These are phyloP conservation scores for Paradendryphiella salina DNA, from an alignment of 2,329 filamentous ascomycete genomes.

Conservation along the genomic window DNA sequence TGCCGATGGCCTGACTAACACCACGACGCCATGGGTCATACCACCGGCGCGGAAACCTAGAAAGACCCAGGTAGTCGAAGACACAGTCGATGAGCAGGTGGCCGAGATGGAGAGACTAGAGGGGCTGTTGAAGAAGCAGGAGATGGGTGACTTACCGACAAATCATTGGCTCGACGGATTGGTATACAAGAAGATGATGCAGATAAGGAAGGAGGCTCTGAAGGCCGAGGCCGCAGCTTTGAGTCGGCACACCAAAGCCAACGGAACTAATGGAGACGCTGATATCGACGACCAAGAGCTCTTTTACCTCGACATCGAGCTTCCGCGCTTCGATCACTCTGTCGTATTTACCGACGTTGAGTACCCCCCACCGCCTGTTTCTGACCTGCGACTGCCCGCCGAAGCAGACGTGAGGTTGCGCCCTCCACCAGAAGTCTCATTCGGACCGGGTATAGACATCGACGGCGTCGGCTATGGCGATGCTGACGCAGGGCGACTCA, in stretches of 20 bases:
- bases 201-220: constrained; percentile 53
- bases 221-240: constrained; percentile 47
- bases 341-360: constrained; percentile 94
- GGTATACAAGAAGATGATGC: constrained; percentile 88
- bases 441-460: constrained; percentile 84
- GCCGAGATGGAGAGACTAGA: constrained; percentile 89
- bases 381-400: constrained; percentile 67
- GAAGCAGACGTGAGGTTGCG: constrained; percentile 70
- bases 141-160: constrained; percentile 92
- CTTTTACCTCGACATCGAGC: constrained; percentile 85
- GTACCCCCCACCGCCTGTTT: constrained; percentile 82
- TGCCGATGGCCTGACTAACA: constrained; percentile 81
- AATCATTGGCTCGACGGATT: constrained; percentile 96
- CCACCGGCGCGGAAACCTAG: constrained; percentile 58
- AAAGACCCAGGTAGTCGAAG: constrained; percentile 53
- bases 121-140: constrained; percentile 91
- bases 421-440: constrained; percentile 83
- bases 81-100: constrained; percentile 65
- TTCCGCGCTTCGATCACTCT: constrained; percentile 93
- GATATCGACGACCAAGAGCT: constrained; percentile 58
- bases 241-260: constrained; percentile 28
- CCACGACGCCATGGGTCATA: constrained; percentile 72
- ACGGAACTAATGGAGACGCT: constrained; percentile 29
- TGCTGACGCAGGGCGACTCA: constrained; percentile 62
- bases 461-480: constrained; percentile 60